phyloP scores from a whole-genome alignment of 345 rosid genomes.

The Gossypium anomalum region DNA sequence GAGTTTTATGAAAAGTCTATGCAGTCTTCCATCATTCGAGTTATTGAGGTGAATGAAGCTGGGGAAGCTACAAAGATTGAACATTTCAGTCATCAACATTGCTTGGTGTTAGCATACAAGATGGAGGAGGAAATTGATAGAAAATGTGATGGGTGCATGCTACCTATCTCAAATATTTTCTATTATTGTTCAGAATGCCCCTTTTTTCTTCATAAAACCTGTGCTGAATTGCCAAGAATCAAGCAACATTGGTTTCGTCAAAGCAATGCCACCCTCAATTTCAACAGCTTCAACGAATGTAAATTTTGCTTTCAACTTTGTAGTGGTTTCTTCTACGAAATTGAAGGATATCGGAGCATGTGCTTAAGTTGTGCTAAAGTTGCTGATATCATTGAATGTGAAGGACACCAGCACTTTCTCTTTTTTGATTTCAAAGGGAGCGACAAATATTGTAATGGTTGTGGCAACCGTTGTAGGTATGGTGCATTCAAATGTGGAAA shows the following conservation, averaged over 20 bases:
- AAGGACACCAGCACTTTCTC: background rate
- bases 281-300: rapidly evolving
- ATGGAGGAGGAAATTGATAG: no score
- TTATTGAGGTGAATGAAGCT: no score
- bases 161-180: no score
- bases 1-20: no score
- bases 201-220: background rate
- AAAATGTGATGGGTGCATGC: no score
- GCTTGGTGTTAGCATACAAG: no score
- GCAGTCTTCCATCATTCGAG: no score
- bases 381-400: background rate
- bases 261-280: background rate
- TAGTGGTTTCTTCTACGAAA: background rate
- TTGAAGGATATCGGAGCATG: rapidly evolving
- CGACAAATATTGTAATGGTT: background rate
- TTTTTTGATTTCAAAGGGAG: background rate
- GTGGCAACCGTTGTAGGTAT: rapidly evolving
- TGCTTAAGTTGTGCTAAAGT: background rate
- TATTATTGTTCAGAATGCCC: no score
- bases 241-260: background rate
- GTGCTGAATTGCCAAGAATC: background rate
- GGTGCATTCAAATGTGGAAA: no score
- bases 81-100: no score
- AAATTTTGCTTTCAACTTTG: rapidly evolving
- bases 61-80: no score